Evolutionary conservation across 768 basidiomycete species (phyloP), one percentile per base, ranked within the genome.

Genomic region (Hortiboletus campestris): DNA sequence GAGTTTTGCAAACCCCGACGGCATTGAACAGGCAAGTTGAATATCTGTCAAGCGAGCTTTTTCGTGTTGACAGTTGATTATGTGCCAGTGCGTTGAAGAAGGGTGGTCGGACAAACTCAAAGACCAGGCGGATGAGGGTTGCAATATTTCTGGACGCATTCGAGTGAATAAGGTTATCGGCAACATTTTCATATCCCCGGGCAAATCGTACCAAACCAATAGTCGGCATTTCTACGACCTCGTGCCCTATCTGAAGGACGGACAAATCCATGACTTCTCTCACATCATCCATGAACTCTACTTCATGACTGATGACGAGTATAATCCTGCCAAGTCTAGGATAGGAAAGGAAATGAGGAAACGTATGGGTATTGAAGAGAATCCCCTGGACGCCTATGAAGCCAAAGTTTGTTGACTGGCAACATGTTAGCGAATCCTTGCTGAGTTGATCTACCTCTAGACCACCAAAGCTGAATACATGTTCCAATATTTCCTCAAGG

Each of bases 401-500:
- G 85, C 77, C 45, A 78, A 77, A 67, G 85, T 89, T 60, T 22
- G 79, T 73, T 13, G n/a, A 46, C 36, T 34, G n/a, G 38, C 17
- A 4, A 39, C 19, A 43, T 31, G 43, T 16, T 17, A 13, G 20
- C 12, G 51, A 58, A 19, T 44, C 39, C 39, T 42, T 56, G 36
- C 42, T 61, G 19, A 65, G 44, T 20, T 17, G 1, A 8, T 31
- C 11, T 36, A 3, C 31, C 31, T 19, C 2, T 55, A 91, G 88
- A 94, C 93, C 1, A 76, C 72, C 61, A 89, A 89, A 67, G 73
- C 86, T 25, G 83, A 93, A 62, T 96, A 92, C 71, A 94, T 97
- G 93, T 97, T 94, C 82, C 94, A 98, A 68, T 96, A 98, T 74
- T 98, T 98, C 84, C 80, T 99, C 66, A 99, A 99, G 74, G 96